phyloP scores from a whole-genome alignment of 129 eudicot species.

The Erigeron canadensis region DNA sequence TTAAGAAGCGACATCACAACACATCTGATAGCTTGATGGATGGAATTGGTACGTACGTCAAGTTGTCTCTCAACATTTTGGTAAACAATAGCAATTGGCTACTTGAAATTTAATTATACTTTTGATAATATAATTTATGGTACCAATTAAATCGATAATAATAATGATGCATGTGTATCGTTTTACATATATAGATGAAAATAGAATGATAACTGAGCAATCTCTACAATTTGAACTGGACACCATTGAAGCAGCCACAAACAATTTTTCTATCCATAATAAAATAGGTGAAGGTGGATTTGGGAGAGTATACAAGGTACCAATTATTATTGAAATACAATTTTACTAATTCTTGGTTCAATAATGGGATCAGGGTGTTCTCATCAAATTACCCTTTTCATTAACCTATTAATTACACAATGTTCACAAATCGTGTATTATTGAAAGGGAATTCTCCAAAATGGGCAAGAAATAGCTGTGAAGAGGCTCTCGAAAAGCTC shows the following conservation, averaged over 20 bases:
- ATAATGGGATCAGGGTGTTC: neutral
- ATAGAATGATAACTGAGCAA: slow-evolving; percentile 16
- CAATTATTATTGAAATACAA: no score
- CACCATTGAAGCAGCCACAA: slow-evolving; percentile 29
- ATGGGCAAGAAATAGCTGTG: slow-evolving; percentile 24
- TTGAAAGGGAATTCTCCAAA: no score
- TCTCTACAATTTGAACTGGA: slow-evolving; percentile 28
- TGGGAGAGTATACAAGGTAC: slow-evolving; percentile 38
- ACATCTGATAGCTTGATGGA: neutral
- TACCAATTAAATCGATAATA: neutral
- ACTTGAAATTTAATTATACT: neutral
- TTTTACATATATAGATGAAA: slow-evolving; percentile 6
- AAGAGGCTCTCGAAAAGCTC: slow-evolving; percentile 26
- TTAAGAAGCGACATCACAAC: neutral
- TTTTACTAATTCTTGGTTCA: neutral
- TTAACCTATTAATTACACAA: no score
- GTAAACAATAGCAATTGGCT: no score
- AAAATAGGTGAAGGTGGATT: slow-evolving; percentile 51
- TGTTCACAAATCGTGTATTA: no score
- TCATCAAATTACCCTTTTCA: no score
- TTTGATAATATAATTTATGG: no score
- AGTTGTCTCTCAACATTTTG: neutral
- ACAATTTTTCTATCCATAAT: slow-evolving; percentile 31
- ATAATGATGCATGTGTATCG: neutral
- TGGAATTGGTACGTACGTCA: slow-evolving; percentile 22